phyloP scores from a whole-genome alignment of 352 stramenopile genomes.

The Hyaloperonospora arabidopsidis region DNA sequence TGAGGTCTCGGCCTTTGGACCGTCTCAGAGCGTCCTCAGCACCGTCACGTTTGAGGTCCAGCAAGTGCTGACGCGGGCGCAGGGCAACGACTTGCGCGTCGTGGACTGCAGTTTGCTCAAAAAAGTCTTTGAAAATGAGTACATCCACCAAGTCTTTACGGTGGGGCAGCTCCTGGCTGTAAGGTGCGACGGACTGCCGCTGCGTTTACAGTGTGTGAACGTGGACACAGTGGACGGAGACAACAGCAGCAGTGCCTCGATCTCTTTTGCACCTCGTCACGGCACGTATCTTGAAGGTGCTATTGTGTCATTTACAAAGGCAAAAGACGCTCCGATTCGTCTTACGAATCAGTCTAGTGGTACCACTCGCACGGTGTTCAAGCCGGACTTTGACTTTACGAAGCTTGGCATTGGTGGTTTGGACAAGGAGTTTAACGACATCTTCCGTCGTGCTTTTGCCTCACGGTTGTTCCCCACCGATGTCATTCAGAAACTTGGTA shows the following conservation, averaged over 20 bases:
- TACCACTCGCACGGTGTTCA: conserved; percentile 86
- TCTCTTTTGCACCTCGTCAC: conserved; percentile 28
- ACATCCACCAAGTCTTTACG: conserved; percentile 65
- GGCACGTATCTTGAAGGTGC: conserved; percentile 55
- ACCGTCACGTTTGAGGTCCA: conserved; percentile 82
- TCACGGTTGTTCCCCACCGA: conserved; percentile 94
- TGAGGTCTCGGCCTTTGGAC: conserved; percentile 57
- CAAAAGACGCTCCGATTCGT: conserved; percentile 62
- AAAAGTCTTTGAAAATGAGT: conserved; percentile 56
- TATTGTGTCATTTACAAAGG: conserved; percentile 74
- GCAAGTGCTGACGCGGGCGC: conserved; percentile 58
- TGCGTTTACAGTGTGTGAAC: conserved; percentile 52
- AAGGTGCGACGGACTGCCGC: conserved; percentile 49
- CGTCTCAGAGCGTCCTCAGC: conserved; percentile 44
- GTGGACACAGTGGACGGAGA: conserved; percentile 50
- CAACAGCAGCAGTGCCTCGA: conserved; percentile 11
- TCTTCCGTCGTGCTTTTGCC: conserved; percentile 98
- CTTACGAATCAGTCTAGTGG: conserved; percentile 75
- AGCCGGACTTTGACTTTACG: conserved; percentile 96
- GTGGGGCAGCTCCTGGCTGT: conserved; percentile 69
- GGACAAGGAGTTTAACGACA: conserved; percentile 98
- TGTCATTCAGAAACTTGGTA: conserved; percentile 96
- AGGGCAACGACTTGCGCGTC: conserved; percentile 47
- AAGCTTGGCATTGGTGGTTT: conserved; percentile 98
- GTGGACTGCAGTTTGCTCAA: conserved; percentile 74